These are phyloP conservation scores for Colletotrichum sp. DNA, from an alignment of 2,329 filamentous ascomycete species.

Conservation along the genomic window DNA sequence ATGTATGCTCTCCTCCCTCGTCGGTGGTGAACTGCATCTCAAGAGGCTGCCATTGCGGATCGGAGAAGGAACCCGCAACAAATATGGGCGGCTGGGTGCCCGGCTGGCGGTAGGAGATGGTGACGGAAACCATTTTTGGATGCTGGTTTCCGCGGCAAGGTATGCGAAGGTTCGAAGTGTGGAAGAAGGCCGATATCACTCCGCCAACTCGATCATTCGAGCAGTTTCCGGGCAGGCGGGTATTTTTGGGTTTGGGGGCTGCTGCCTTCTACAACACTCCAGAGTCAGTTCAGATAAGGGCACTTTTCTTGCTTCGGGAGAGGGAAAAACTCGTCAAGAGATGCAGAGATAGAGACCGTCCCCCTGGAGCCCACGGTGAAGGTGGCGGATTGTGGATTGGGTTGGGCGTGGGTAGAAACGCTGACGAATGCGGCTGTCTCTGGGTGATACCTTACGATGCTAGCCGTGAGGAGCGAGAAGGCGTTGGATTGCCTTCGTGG, in stretches of 20 bases:
- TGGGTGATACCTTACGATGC: conserved; percentile 10
- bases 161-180: conserved; percentile 26
- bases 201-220: conserved; percentile 1
- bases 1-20: conserved; percentile 60
- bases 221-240: not conserved
- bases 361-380: not conserved
- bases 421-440: conserved; percentile 14
- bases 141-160: not conserved
- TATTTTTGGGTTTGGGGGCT: not conserved
- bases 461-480: not conserved
- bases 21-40: conserved; percentile 66
- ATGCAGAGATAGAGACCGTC: not conserved
- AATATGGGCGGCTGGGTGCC: conserved; percentile 71
- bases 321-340: not conserved
- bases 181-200: not conserved
- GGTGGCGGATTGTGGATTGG: not conserved
- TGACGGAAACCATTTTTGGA: conserved; percentile 43
- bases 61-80: conserved; percentile 71
- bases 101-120: conserved; percentile 64
- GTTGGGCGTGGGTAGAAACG: not conserved
- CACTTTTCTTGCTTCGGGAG: not conserved
- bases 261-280: not conserved
- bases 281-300: not conserved
- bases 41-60: conserved; percentile 68
- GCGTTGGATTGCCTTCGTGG: not conserved